A percentile compares a stretch with the other conserved stretches of the same genome.
phyloP scores from a whole-genome alignment of 106 monocot genomes.

The Phalaenopsis equestris region DNA sequence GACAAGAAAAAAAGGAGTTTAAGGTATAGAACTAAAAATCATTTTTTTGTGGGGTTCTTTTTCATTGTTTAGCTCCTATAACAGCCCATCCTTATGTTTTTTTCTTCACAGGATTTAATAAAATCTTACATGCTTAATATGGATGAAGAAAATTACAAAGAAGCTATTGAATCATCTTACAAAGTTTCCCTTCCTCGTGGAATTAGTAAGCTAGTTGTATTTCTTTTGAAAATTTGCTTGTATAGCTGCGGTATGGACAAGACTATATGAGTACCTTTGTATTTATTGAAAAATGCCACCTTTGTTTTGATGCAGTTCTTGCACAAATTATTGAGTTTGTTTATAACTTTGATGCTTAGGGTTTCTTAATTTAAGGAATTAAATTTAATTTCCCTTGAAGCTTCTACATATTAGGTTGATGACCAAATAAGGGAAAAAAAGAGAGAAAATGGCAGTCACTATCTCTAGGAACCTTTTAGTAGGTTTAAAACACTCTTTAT shows the following conservation, averaged over 20 bases:
- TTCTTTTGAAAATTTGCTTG: background rate
- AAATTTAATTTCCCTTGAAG: background rate
- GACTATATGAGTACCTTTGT: background rate
- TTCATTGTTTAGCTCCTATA: background rate
- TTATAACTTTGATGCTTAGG: background rate
- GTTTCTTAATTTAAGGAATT: background rate
- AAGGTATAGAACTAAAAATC: constrained; percentile 42
- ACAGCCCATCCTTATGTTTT: background rate
- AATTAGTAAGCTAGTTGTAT: constrained; percentile 63
- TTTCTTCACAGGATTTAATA: constrained; percentile 53
- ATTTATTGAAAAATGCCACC: background rate
- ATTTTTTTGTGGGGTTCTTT: background rate
- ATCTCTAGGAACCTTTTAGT: background rate
- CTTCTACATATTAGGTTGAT: background rate
- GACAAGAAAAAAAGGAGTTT: constrained; percentile 96
- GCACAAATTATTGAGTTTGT: background rate
- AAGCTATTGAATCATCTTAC: constrained; percentile 85
- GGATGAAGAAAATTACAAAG: constrained; percentile 98
- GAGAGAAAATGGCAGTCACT: background rate
- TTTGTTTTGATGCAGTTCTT: background rate
- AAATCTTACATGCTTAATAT: constrained; percentile 66
- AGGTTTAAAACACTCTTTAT: background rate
- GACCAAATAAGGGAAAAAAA: background rate
- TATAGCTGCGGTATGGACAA: background rate
- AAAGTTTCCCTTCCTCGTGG: constrained; percentile 75